These are phyloP conservation scores for Beauveria sp. DNA, from an alignment of 2,329 filamentous ascomycete genomes.

Conservation along the genomic window DNA sequence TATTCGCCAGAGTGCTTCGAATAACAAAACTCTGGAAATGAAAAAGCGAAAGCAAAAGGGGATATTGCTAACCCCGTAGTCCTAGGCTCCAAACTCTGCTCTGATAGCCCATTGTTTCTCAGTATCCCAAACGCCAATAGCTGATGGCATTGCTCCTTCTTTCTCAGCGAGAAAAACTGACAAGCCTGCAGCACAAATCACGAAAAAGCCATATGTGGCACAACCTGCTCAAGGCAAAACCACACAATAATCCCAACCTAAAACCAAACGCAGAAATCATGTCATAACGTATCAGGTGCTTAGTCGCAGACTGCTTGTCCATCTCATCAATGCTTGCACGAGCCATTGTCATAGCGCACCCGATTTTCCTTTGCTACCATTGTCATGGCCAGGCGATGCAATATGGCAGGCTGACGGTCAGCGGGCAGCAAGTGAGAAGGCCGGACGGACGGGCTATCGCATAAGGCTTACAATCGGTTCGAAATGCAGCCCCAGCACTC, in stretches of 20 bases:
- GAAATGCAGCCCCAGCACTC: background rate
- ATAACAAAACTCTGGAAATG: background rate
- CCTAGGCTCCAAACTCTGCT: slow-evolving; percentile 9
- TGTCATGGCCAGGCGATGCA: background rate
- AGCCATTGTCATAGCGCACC: background rate
- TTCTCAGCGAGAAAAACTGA: too few species aligned
- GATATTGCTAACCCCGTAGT: background rate
- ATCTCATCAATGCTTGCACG: background rate
- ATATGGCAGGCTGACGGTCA: background rate
- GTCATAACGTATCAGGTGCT: background rate
- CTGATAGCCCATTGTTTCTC: slow-evolving; percentile 11
- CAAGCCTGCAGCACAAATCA: background rate
- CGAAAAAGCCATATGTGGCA: background rate
- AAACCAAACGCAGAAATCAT: background rate
- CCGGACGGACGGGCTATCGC: too few species aligned
- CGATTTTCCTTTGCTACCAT: background rate
- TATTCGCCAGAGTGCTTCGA: background rate
- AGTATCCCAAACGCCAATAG: slow-evolving; percentile 10
- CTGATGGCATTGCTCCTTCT: background rate
- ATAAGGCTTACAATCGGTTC: background rate
- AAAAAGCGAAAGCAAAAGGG: background rate
- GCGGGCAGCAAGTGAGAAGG: background rate
- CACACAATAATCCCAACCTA: background rate
- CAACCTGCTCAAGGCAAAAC: background rate
- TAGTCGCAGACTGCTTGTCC: background rate